Percentiles rank a stretch among this genome's conserved stretches.
These are phyloP conservation scores for Plectosphaerella sp. DNA, from an alignment of 2,329 filamentous ascomycete genomes.

Conservation along the genomic window DNA sequence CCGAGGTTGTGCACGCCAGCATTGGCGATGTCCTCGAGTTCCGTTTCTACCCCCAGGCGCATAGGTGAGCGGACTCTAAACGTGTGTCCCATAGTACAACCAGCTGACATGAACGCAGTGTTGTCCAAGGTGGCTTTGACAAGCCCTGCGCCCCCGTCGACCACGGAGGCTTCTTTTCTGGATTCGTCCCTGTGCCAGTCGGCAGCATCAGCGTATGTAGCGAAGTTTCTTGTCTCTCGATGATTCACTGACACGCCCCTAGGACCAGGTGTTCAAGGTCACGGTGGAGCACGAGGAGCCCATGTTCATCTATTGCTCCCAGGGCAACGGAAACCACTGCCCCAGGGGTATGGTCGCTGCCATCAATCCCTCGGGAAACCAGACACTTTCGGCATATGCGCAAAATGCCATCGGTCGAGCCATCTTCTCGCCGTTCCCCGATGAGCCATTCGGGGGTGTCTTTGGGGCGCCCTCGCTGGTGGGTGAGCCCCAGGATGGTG, in stretches of 20 bases:
- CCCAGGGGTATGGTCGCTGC: conserved; percentile 33
- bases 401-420: conserved; percentile 20
- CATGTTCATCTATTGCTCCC: conserved; percentile 33
- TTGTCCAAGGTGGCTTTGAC: conserved; percentile 28
- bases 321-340: conserved; percentile 25
- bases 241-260: background rate
- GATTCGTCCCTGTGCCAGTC: conserved; percentile 21
- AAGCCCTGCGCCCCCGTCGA: conserved; percentile 28
- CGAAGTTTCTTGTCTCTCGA: too few species aligned
- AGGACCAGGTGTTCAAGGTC: conserved; percentile 31
- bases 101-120: conserved; percentile 13
- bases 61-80: conserved; percentile 10
- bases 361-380: conserved; percentile 24
- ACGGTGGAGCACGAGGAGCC: conserved; percentile 25
- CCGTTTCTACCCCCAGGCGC: conserved; percentile 28
- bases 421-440: conserved; percentile 11
- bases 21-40: conserved; percentile 31
- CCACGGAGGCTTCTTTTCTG: conserved; percentile 31
- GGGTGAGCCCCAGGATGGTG: background rate
- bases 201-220: conserved; percentile 11
- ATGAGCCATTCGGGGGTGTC: background rate
- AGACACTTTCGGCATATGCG: conserved; percentile 25
- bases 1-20: conserved; percentile 23
- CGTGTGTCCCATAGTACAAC: too few species aligned
- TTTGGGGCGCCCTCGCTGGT: background rate